Evolutionary conservation across 768 basidiomycete genomes (phyloP).

Genomic region (Hysterangium stoloniferum): DNA sequence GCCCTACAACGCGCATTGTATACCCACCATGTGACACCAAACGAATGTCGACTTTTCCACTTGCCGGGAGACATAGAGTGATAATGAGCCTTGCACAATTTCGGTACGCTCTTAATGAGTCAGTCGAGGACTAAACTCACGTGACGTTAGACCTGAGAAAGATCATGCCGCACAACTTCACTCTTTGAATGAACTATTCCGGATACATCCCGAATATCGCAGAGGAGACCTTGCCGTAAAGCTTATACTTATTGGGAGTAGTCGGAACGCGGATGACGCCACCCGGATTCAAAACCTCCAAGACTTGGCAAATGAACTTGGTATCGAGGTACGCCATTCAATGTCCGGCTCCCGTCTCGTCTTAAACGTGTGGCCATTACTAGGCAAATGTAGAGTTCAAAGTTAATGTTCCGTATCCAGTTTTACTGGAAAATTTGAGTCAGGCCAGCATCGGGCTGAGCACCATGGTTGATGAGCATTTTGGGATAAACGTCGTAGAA

Average conservation of each 20-base stretch:
- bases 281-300: slow-evolving; percentile 57
- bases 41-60: slow-evolving; percentile 51
- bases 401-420: slow-evolving; percentile 73
- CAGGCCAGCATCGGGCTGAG: slow-evolving; percentile 78
- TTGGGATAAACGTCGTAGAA: slow-evolving; percentile 96
- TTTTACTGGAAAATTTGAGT: slow-evolving; percentile 64
- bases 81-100: slow-evolving; percentile 92
- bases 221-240: slow-evolving; percentile 29
- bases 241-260: slow-evolving; percentile 78
- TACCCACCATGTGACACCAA: slow-evolving; percentile 91
- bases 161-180: slow-evolving; percentile 76
- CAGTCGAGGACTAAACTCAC: not conserved
- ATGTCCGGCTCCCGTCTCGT: not conserved
- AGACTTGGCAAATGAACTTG: slow-evolving; percentile 50
- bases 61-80: slow-evolving; percentile 49
- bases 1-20: slow-evolving; percentile 41
- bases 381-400: slow-evolving; percentile 70
- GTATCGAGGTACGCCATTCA: slow-evolving; percentile 52
- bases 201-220: slow-evolving; percentile 50
- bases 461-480: slow-evolving; percentile 98
- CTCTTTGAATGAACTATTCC: slow-evolving; percentile 56
- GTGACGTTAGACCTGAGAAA: slow-evolving; percentile 79
- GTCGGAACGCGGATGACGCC: slow-evolving; percentile 71
- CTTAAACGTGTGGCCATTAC: not conserved
- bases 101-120: slow-evolving; percentile 41